phyloP scores from a whole-genome alignment of 2,329 filamentous ascomycete species.

The Fusarium sp. region DNA sequence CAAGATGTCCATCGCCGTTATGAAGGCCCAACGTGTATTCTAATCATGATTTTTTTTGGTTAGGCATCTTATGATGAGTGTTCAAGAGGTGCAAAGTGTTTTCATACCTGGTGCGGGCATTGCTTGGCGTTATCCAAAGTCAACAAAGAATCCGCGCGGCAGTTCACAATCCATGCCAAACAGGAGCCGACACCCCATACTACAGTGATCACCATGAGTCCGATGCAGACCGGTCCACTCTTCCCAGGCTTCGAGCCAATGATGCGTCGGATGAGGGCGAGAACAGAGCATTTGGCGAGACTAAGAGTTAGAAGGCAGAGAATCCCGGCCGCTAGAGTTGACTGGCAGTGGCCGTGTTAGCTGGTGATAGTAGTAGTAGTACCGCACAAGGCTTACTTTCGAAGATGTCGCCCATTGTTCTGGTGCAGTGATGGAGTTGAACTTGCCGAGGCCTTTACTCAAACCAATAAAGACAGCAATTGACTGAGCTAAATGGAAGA shows the following conservation, averaged over 20 bases:
- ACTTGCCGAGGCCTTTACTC: slow-evolving; percentile 18
- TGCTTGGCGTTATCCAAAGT: background rate
- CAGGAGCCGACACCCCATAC: slow-evolving; percentile 16
- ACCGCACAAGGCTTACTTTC: background rate
- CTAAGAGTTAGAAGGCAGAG: slow-evolving; percentile 11
- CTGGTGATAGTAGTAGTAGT: background rate
- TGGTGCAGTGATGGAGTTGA: slow-evolving; percentile 18
- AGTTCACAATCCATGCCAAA: slow-evolving; percentile 22
- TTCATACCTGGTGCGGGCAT: slow-evolving; percentile 27
- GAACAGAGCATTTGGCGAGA: slow-evolving; percentile 32
- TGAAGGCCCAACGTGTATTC: slow-evolving; percentile 16
- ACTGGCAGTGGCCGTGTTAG: slow-evolving; percentile 7
- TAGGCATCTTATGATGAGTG: background rate
- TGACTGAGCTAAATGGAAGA: slow-evolving; percentile 20
- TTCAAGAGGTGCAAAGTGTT: background rate
- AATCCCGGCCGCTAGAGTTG: slow-evolving; percentile 14
- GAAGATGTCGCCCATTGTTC: slow-evolving; percentile 27
- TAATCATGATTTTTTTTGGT: background rate
- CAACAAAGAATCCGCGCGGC: slow-evolving; percentile 1
- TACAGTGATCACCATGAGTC: background rate
- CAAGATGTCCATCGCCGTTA: slow-evolving; percentile 15
- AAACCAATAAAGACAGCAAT: slow-evolving; percentile 27
- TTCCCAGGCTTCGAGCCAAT: slow-evolving; percentile 26
- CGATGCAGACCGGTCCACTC: slow-evolving; percentile 17
- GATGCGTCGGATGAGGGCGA: slow-evolving; percentile 34